A percentile compares a stretch with the other conserved stretches of the same genome.
Conservation (phyloP, 371 early-diverging fungal genomes). For the Batkoa obscura region DNA sequence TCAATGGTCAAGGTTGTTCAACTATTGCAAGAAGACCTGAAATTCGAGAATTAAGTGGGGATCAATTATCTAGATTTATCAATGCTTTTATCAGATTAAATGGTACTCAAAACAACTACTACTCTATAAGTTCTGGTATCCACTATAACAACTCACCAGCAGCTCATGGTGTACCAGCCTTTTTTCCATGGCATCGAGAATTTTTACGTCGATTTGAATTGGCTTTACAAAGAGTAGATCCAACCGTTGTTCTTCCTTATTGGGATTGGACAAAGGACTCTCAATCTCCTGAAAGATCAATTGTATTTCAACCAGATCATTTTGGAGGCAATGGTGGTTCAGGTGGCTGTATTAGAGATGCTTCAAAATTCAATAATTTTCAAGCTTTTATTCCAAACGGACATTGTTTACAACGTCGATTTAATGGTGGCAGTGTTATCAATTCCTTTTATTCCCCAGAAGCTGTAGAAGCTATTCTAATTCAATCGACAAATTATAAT, state of each 20-base stretch:
- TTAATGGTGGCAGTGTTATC: neutral
- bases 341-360: neutral
- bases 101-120: neutral
- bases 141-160: neutral
- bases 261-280: too few species aligned
- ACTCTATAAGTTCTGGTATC: neutral
- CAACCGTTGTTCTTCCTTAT: slow-evolving; percentile 3
- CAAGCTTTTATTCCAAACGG: neutral
- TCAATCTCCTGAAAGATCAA: neutral
- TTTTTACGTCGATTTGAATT: neutral
- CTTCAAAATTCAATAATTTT: neutral
- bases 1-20: too few species aligned
- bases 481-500: neutral
- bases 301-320: neutral
- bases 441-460: neutral
- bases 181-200: slow-evolving; percentile 3
- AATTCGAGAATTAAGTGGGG: neutral
- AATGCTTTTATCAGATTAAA: neutral
- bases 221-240: slow-evolving; percentile 1
- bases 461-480: neutral
- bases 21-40: neutral
- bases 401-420: neutral
- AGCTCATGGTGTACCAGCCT: slow-evolving; percentile 1
- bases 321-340: slow-evolving; percentile 2
- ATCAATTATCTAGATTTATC: neutral